Evolutionary conservation across 2,329 filamentous ascomycete genomes (phyloP), one percentile per base, ranked within the genome.

Genomic region (Uncinocarpus reesii): DNA sequence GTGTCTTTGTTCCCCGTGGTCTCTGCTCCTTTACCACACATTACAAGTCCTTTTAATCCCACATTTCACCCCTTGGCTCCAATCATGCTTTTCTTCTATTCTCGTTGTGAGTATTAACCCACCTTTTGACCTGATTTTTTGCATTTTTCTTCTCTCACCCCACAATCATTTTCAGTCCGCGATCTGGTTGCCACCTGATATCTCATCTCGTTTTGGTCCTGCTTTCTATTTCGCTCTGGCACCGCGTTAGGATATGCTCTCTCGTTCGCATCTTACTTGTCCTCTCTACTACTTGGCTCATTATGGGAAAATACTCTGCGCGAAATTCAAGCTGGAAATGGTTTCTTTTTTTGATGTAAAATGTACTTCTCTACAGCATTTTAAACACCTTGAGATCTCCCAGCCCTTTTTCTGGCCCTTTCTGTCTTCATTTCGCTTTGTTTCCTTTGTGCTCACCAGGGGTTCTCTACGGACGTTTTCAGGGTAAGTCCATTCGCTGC

Each of bases 61-160:
- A 24, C 23, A 15, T 42, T 43, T 20, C 36, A 41, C 34, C 34
- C 31, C 38, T 43, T 44, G 45, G 13, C 18, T 21, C 18, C 32
- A 20, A 8, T 47, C 43, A 21, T 18, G 34, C 35, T 47, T 31
- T 38, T 28, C 2, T 40, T 21, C 36, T 41, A 26, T 42, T 41
- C 29, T 51, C 15, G 16, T n/a, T 45, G 35, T 48, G 42, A 49
- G 46, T 40, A 32, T 52, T 46, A 43, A 44, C 38, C 35, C 48
- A 28, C 34, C 47, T 32, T 29, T 50, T 29, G 16, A 43, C 51
- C 47, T 49, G 34, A 34, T 35, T 46, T 35, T 15, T 23, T 47
- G 34, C 42, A 23, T 35, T 53, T 42, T 32, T 31, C 46, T 43
- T n/a, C 47, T 43, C 42, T 3, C n/a, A 28, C 24, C 36, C 44